A percentile compares a stretch with the other conserved stretches of the same genome.
Evolutionary conservation across 2,329 filamentous ascomycete species (phyloP).

Genomic region (Tolypocladium inflatum): DNA sequence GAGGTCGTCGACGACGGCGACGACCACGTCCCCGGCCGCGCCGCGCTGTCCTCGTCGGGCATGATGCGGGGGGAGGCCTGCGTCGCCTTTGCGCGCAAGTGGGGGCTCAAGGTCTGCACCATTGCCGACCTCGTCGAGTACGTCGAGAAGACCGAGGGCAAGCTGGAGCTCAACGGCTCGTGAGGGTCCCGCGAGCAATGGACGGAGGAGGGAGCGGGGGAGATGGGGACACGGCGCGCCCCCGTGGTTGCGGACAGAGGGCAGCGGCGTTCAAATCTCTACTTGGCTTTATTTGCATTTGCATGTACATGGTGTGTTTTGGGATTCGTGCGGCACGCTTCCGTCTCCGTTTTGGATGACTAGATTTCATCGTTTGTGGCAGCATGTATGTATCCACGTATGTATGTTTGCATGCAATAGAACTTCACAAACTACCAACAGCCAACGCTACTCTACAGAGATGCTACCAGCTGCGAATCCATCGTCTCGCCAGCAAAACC

Average conservation of each 20-base stretch:
- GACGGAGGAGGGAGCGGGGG: not conserved
- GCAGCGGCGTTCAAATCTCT: not conserved
- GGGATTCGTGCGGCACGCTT: not conserved
- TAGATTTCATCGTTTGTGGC: not conserved
- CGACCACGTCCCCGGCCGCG: conserved; percentile 52
- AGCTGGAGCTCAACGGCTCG: conserved; percentile 30
- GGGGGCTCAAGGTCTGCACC: conserved; percentile 87
- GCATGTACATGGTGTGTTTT: not conserved
- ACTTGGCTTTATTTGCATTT: not conserved
- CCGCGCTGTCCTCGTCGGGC: conserved; percentile 57
- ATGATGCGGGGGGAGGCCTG: conserved; percentile 92
- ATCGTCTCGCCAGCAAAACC: not conserved
- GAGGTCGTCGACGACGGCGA: conserved; percentile 86
- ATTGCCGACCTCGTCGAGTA: conserved; percentile 83
- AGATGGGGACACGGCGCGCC: not conserved
- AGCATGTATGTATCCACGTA: not conserved
- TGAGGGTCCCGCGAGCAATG: not conserved
- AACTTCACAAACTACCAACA: not conserved
- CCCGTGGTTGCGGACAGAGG: not conserved
- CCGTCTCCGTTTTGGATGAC: not conserved
- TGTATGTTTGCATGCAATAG: not conserved
- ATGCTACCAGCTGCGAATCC: not conserved
- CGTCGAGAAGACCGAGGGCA: conserved; percentile 66
- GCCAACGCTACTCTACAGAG: not conserved
- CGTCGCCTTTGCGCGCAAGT: conserved; percentile 76